phyloP scores from a whole-genome alignment of 306 rosid genomes.

The Citrullus mucosospermus region DNA sequence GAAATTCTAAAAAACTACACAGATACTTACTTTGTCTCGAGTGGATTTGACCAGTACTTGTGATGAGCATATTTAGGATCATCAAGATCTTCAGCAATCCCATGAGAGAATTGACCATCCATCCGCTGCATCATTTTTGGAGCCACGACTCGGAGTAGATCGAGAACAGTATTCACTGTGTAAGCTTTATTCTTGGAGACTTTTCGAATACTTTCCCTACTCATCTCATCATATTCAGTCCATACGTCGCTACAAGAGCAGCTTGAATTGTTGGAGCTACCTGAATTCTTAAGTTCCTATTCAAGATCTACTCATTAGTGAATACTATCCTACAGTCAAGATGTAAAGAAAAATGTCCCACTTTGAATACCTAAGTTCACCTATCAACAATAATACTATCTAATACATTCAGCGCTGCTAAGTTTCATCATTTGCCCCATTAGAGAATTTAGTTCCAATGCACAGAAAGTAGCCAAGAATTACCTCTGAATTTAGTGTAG shows the following conservation, averaged over 20 bases:
- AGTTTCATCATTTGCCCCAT: background rate
- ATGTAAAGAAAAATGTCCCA: background rate
- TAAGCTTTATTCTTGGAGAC: slow-evolving; percentile 28
- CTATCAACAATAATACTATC: background rate
- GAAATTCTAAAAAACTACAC: background rate
- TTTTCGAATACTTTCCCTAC: slow-evolving; percentile 28
- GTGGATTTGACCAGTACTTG: slow-evolving; percentile 86
- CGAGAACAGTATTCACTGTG: slow-evolving; percentile 31
- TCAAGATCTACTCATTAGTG: slow-evolving; percentile 7
- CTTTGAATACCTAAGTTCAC: background rate
- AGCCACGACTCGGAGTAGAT: slow-evolving; percentile 39
- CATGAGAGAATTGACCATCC: slow-evolving; percentile 70
- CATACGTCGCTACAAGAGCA: slow-evolving; percentile 30
- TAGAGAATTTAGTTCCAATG: background rate
- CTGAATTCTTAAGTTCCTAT: slow-evolving; percentile 26
- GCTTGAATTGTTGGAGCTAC: slow-evolving; percentile 20
- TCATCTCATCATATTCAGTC: slow-evolving; percentile 43
- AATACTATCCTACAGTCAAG: background rate
- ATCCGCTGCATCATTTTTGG: slow-evolving; percentile 57
- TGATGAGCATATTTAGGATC: slow-evolving; percentile 53
- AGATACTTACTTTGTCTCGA: slow-evolving; percentile 56
- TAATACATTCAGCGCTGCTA: background rate
- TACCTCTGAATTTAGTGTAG: slow-evolving; percentile 36
- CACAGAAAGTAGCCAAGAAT: background rate
- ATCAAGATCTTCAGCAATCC: slow-evolving; percentile 61